Base-by-base conservation (phyloP, 2,329 filamentous ascomycete species). In the Penicillium sp. region DNA sequence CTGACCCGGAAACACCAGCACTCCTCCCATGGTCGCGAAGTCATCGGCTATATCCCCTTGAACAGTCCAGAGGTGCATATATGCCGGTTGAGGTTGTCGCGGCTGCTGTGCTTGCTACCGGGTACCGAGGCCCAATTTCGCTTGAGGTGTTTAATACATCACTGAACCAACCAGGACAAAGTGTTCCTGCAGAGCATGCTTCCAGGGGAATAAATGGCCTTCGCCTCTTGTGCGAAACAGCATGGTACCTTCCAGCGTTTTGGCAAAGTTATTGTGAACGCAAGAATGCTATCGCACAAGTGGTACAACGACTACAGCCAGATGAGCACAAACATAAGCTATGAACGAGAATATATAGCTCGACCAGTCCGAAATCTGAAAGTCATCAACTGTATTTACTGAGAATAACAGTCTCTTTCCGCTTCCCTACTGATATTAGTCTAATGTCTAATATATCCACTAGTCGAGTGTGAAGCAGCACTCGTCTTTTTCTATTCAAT, bases 91-190 rank as follows among this genome's bases (percentile, higher is more conserved):
- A 65, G 24, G 32, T 67, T 34, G 64, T 66, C 2, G 43, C 58
- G 3, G 64, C 64, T 7, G 65, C 64, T 2, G 61, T 67, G 3
- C 41, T 66, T 4, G 64, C 59, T 2, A 66, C 65, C 1, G 64
- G 65, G 6, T 67, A 67, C 19, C 26, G 47, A 38, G 64, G 65
- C 1, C 63, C 64, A 1, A 51, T 67, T 8, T 67, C 63, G 1
- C 48, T 66, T n/a, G 65, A 67, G 48, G 64, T 67, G 0, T 67
- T 67, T 35, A 67, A 64, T 48, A 28, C 52, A 7, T 67, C 64
- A 7, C 42, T 67, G 26, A 59, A 57, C 33, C 24, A 53, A 17
- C 50, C 58, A 1, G 62, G 58, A 1, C 40, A 39, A 1, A 35
- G 50, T 5, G 52, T 66, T 5, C 58, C 63, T 1, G 37, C 2